Percentiles rank a stretch among this genome's conserved stretches.
These are phyloP conservation scores for Gilbertella persicaria DNA, from an alignment of 371 early-diverging fungal genomes.

Conservation along the genomic window DNA sequence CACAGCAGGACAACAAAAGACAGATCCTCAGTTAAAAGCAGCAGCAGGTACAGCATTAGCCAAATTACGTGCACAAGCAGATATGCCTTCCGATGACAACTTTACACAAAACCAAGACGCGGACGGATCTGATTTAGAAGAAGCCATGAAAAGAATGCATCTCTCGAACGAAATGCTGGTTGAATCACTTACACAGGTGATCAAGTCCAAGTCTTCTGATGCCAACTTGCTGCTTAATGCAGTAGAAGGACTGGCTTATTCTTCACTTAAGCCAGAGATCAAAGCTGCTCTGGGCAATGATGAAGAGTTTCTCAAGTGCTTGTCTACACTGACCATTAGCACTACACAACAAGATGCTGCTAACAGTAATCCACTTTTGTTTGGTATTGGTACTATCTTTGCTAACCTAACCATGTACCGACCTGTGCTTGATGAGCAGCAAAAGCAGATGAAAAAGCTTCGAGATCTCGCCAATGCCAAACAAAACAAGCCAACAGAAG, in stretches of 20 bases:
- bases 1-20: slow-evolving; percentile 43
- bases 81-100: slow-evolving; percentile 21
- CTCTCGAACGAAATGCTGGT: slow-evolving; percentile 33
- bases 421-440: slow-evolving; percentile 72
- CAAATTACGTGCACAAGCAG: slow-evolving; percentile 59
- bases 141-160: slow-evolving; percentile 37
- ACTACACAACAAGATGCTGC: slow-evolving; percentile 34
- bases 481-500: slow-evolving; percentile 17
- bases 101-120: slow-evolving; percentile 22
- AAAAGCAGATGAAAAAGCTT: slow-evolving; percentile 79
- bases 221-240: slow-evolving; percentile 31
- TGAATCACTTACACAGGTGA: slow-evolving; percentile 31
- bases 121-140: slow-evolving; percentile 19
- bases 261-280: slow-evolving; percentile 59
- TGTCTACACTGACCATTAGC: slow-evolving; percentile 55
- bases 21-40: slow-evolving; percentile 54
- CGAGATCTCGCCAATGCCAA: slow-evolving; percentile 64
- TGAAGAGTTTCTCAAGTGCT: slow-evolving; percentile 51
- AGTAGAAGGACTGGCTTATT: slow-evolving; percentile 79
- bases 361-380: slow-evolving; percentile 51
- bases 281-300: slow-evolving; percentile 67
- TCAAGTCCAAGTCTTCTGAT: slow-evolving; percentile 44
- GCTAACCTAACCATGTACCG: slow-evolving; percentile 72
- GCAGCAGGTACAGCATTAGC: slow-evolving; percentile 65
- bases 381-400: slow-evolving; percentile 72